Evolutionary conservation across 202 grass and related monocot species (phyloP), one percentile per base, ranked within the genome.

Genomic region (Hordeum pubiflorum): DNA sequence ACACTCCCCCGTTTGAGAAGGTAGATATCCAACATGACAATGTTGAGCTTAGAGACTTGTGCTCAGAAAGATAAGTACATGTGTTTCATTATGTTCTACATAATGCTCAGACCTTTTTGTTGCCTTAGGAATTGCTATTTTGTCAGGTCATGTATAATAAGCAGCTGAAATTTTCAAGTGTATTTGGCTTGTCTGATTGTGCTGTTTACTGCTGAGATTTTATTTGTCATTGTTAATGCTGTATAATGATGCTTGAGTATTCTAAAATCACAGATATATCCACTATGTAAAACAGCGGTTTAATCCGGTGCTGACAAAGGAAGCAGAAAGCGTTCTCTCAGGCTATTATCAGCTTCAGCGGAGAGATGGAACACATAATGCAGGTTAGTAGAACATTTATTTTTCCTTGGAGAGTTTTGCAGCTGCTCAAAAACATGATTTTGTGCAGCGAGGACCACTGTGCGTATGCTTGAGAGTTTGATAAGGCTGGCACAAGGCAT

Each of bases 401-500:
- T 69, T 44, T 33, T 61, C 34, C n/a, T 74, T 27, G 8, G n/a
- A 86, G 69, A 76, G 37, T 60, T 76, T 58, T 84, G 10, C 63
- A 57, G 36, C 78, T 22, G 85, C 78, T 83, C 3, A 72, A 17
- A 77, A 82, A 23, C 26, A 44, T 2, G 7, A 48, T 86, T 54
- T 32, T 85, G 36, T 89, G 83, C 89, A 94, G 94, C 94, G 69
- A 88, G 94, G 62, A 97, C 90, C 44, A 97, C 94, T 43, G 94
- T 97, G 20, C 90, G 92, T 36, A 93, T 97, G 94, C 86, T 97
- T 80, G 94, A 94, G 81, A 97, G 94, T 83, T 91, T 97, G 83
- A 97, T 93, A 87, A 91, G 92, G 83, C 91, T 97, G 54, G 89
- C 92, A 11, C 94, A 97, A 94, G 94, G 94, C 32, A 80, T 77